Base-by-base conservation (phyloP, 2,329 filamentous ascomycete species). In the Fusarium abutilonis region DNA sequence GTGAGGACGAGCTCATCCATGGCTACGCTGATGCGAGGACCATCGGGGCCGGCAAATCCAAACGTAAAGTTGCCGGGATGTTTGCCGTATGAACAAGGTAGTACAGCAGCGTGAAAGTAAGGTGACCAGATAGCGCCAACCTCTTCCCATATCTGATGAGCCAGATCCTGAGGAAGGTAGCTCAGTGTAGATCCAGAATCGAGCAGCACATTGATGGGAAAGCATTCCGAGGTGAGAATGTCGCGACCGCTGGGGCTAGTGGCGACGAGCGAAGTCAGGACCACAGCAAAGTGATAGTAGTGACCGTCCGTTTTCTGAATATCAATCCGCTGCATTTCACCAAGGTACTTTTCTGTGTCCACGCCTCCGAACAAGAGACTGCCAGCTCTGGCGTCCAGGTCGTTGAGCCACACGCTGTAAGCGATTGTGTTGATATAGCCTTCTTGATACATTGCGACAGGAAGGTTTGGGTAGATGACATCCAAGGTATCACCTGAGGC, bases 321-420 rank as follows among this genome's bases (percentile, higher is more conserved):
- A 14, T 88, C 80, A 26, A 93, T 79, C 6, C 81, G 84, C 41
- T 82, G 80, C 29, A 93, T 79, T 3, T 83, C 74, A 43, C 90
- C 90, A 0, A 80, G 73, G 75, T 87, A 95, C 72, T 93, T 93
- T 56, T 82, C 84, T 0, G 86, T 90, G 72, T 94, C 90, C 56
- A 93, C 86, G n/a, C 90, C 91, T 35, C 91, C 91, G 66, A 94
- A 95, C 2, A 94, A 79, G 57, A 94, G 88, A 66, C 79, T 89
- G 32, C 91, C 91, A 2, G 83, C 87, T 57, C 82, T 87, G 0
- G 89, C 76, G 55, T 79, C 80, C 9, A 84, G 73, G 50, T 86
- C 83, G 64, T 86, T 86, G 51, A 86, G 77, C 88, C 88, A 92
- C 19, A 93, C 75, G 56, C 88, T 91, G 75, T 91, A 92, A 3